Conservation (phyloP, 805 yeast species). For the Kodamaea laetipori region DNA sequence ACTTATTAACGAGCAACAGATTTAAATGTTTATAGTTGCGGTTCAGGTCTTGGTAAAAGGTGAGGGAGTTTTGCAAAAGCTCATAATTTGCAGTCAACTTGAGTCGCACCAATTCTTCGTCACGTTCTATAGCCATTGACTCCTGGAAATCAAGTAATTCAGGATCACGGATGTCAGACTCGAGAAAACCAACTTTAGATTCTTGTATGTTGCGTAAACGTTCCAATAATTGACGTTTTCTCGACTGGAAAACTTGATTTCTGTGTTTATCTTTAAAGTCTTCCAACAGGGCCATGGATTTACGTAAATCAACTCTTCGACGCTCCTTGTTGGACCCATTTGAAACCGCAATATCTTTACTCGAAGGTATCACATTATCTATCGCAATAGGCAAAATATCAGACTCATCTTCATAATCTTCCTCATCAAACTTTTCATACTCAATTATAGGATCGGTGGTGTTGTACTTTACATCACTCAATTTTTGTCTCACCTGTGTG, state of each 20-base stretch:
- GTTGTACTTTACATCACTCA: slow-evolving; percentile 10
- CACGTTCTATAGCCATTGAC: slow-evolving; percentile 27
- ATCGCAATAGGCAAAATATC: neutral
- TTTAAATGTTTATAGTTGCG: slow-evolving; percentile 35
- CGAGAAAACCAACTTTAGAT: slow-evolving; percentile 28
- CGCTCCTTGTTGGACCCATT: slow-evolving; percentile 24
- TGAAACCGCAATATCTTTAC: slow-evolving; percentile 19
- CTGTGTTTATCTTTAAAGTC: slow-evolving; percentile 20
- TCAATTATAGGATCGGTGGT: neutral
- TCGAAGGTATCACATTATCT: slow-evolving; percentile 8
- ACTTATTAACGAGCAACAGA: slow-evolving; percentile 32
- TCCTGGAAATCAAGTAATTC: slow-evolving; percentile 27
- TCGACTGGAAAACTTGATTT: slow-evolving; percentile 22
- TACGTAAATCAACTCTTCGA: slow-evolving; percentile 25
- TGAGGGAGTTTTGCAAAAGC: slow-evolving; percentile 30
- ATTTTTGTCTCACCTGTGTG: slow-evolving; percentile 1
- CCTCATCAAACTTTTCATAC: neutral
- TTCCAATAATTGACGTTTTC: slow-evolving; percentile 27
- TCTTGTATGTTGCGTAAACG: slow-evolving; percentile 27
- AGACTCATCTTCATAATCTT: neutral
- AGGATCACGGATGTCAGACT: slow-evolving; percentile 26
- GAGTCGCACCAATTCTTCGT: slow-evolving; percentile 35
- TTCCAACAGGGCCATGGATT: slow-evolving; percentile 21
- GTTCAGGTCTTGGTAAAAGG: slow-evolving; percentile 41
- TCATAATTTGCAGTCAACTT: slow-evolving; percentile 36